These are phyloP conservation scores for Lycium barbarum DNA, from an alignment of 257 asterid species.

Conservation along the genomic window DNA sequence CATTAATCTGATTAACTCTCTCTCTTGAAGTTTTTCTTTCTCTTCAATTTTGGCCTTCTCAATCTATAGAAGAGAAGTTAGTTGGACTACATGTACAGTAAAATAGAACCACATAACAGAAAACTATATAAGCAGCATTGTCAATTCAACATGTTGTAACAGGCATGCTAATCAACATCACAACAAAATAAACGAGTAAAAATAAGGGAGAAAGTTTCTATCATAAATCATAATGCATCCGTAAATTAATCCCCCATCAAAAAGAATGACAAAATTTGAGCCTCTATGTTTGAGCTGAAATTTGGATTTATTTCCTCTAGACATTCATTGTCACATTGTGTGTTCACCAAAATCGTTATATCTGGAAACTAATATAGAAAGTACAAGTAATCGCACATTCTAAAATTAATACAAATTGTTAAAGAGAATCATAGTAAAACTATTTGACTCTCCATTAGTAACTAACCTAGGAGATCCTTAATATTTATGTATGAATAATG, in stretches of 20 bases:
- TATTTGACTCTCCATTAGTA: background rate
- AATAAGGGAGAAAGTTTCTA: constrained; percentile 3
- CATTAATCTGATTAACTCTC: constrained; percentile 61
- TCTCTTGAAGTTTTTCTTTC: constrained; percentile 63
- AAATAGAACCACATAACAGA: constrained; percentile 10
- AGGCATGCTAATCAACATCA: constrained; percentile 16
- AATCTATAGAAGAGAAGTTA: constrained; percentile 53
- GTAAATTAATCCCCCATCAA: constrained; percentile 2
- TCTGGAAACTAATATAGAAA: background rate
- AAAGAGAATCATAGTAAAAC: background rate
- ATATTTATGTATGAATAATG: background rate
- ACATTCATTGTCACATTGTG: background rate
- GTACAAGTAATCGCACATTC: background rate
- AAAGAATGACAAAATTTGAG: background rate
- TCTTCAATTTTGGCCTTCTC: constrained; percentile 76
- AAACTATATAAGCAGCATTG: background rate
- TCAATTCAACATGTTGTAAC: background rate
- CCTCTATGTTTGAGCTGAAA: constrained; percentile 7
- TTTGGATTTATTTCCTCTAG: constrained; percentile 21
- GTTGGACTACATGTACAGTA: constrained; percentile 8
- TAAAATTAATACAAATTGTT: constrained; percentile 23
- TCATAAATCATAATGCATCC: background rate
- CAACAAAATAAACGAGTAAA: background rate
- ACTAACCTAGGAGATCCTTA: background rate
- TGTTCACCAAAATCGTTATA: background rate